These are phyloP conservation scores for Coniosporium apollinis DNA, from an alignment of 495 filamentous ascomycete genomes.

Conservation along the genomic window DNA sequence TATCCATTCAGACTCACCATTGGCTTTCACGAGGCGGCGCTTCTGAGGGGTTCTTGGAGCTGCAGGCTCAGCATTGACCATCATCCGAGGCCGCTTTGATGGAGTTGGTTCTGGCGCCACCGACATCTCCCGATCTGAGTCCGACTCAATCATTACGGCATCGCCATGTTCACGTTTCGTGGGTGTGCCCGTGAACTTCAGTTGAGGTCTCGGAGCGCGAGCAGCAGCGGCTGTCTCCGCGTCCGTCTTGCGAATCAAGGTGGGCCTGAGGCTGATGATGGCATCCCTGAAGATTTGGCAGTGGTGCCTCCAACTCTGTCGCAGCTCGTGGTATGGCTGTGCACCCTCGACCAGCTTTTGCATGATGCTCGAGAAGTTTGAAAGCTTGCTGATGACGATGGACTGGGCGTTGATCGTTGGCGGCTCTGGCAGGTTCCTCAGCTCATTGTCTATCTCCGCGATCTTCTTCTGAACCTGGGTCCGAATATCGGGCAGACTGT, in stretches of 20 bases:
- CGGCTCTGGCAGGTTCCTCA: constrained; percentile 18
- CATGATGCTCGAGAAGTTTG: constrained; percentile 8
- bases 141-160: too few species aligned
- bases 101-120: too few species aligned
- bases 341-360: constrained; percentile 11
- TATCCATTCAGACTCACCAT: neutral
- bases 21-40: constrained; percentile 4
- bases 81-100: too few species aligned
- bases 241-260: neutral
- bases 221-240: neutral
- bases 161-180: too few species aligned
- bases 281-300: constrained; percentile 6
- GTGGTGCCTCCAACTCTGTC: constrained; percentile 7
- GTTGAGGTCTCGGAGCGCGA: neutral
- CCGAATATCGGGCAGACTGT: constrained; percentile 22
- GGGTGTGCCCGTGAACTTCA: too few species aligned
- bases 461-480: constrained; percentile 17
- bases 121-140: too few species aligned
- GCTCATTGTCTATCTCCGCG: constrained; percentile 11
- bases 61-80: too few species aligned
- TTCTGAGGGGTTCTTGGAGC: constrained; percentile 1
- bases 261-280: constrained; percentile 10
- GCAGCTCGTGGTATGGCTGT: constrained; percentile 14
- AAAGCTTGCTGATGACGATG: constrained; percentile 11
- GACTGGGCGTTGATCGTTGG: constrained; percentile 16